Conservation (phyloP, 768 basidiomycete species). For the Lactarius hengduanensis region DNA sequence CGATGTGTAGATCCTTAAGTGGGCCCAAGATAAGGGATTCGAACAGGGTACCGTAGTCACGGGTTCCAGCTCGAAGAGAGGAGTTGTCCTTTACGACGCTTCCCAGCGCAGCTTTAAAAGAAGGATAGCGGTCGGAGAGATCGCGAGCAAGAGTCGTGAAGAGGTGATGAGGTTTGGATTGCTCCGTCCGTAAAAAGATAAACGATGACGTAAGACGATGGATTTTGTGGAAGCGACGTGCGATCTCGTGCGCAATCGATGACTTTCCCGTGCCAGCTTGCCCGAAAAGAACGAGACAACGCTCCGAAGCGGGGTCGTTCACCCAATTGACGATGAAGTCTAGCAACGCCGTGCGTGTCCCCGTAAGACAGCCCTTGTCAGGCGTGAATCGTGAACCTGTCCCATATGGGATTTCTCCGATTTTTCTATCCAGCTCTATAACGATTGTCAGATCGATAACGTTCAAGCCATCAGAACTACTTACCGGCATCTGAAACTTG, state of each 20-base stretch:
- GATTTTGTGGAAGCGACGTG: background rate
- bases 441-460: background rate
- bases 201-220: background rate
- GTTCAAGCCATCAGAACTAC: background rate
- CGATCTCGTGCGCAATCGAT: background rate
- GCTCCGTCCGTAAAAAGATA: background rate
- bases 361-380: background rate
- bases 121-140: background rate
- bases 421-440: background rate
- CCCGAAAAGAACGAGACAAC: background rate
- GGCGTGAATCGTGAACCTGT: background rate
- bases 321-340: background rate
- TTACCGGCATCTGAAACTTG: background rate
- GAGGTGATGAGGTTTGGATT: background rate
- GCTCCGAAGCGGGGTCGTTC: background rate
- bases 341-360: background rate
- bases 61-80: background rate
- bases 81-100: background rate
- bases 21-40: background rate
- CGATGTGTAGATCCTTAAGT: background rate
- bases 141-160: slow-evolving; percentile 6
- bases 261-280: background rate
- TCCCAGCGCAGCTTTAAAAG: background rate
- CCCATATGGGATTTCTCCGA: background rate
- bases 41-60: slow-evolving; percentile 1